These are phyloP conservation scores for Blastomyces gilchristii DNA, from an alignment of 2,329 filamentous ascomycete species.

Conservation along the genomic window DNA sequence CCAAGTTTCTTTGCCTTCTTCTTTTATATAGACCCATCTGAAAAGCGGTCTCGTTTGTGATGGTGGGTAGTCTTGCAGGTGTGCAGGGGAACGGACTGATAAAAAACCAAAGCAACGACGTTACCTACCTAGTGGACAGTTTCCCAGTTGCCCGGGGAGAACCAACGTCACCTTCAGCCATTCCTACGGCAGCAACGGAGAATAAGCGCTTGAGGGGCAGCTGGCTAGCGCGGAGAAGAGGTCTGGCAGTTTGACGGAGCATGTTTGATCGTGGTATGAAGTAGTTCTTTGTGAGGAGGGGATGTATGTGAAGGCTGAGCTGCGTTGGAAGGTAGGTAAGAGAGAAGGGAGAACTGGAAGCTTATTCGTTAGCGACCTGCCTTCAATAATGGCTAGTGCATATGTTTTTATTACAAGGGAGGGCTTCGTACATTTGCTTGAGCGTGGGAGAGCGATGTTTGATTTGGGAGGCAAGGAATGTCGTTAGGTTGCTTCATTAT, in stretches of 20 bases:
- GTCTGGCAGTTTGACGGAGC: constrained; percentile 55
- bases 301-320: constrained; percentile 9
- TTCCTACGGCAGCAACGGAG: constrained; percentile 51
- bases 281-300: not conserved
- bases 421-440: not conserved
- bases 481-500: too few species aligned
- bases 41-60: not conserved
- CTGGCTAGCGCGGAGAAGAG: constrained; percentile 45
- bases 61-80: not conserved
- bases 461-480: not conserved
- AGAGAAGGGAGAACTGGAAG: not conserved
- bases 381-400: not conserved
- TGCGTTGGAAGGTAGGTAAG: constrained; percentile 3
- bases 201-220: constrained; percentile 47
- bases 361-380: constrained; percentile 2
- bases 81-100: not conserved
- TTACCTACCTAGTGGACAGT: constrained; percentile 25
- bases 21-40: not conserved
- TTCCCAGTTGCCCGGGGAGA: constrained; percentile 29
- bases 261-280: constrained; percentile 36
- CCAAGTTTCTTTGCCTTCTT: not conserved
- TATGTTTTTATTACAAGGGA: not conserved
- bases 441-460: not conserved
- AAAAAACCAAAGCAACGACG: not conserved
- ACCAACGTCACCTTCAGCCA: constrained; percentile 62